Base-by-base conservation (phyloP, 108 stramenopile species). In the Aurantiochytrium sp. region DNA sequence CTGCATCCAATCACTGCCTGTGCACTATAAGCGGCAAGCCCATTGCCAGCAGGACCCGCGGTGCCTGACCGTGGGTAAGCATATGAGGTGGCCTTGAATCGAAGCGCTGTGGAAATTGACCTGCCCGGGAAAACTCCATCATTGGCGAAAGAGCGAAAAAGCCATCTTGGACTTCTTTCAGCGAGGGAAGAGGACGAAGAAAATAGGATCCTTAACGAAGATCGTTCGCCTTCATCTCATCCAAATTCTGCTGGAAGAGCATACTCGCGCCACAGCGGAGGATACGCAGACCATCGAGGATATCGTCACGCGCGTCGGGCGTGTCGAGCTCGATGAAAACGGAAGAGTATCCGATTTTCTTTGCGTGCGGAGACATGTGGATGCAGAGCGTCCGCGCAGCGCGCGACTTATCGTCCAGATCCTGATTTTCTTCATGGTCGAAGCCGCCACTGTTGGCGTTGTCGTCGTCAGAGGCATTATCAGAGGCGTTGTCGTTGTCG, bases 181-280 rank as follows among this genome's bases (percentile, higher is more conserved):
- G 35, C 35, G 35, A 35, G 35, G 0, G 35, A 35, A 35, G 35
- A 35, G 35, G 35, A 35, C 35, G 0, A 35, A 35, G 35, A 35
- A 35, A 35, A 35, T 0, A 0, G 35, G 0, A 35, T 35, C 35
- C 47, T 95, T 96, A 83, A 6, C 76, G 6, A 4, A 83, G 45
- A 53, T 45, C 76, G 0, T 83, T 28, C 49, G n/a, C 51, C 76
- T 83, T 83, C 76, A 83, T 83, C 49, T 47, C 76, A 4, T 83
- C 76, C 10, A 83, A 23, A 12, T 47, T 83, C 76, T 83, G 76
- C 76, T 83, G 76, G 28, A 83, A 83, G 49, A 83, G 76, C 76
- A 83, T 83, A 45, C 76, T 83, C 6, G 76, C 76, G 51, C 76
- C 76, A 23, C 76, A 83, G 45, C 76, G 76, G 4, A 83, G 51